Percentiles rank a stretch among this genome's conserved stretches.
Conservation (phyloP, 2,329 filamentous ascomycete genomes). For the Curvularia spicifera region DNA sequence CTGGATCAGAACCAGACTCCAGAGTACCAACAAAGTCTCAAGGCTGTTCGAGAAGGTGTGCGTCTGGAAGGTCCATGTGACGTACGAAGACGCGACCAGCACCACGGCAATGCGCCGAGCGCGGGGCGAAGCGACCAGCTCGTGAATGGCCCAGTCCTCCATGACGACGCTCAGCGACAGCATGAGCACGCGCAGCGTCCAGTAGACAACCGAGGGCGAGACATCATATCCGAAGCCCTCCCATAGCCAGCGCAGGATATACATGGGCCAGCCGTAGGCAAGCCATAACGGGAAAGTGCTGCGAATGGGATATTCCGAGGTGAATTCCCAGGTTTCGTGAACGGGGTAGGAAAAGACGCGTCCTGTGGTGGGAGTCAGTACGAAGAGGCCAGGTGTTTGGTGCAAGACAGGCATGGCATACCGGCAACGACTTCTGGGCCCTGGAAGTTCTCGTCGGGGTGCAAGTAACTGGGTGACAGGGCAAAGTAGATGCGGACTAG, state of each 20-base stretch:
- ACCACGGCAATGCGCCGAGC: constrained; percentile 75
- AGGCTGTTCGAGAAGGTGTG: constrained; percentile 98
- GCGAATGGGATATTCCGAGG: constrained; percentile 82
- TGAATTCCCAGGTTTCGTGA: constrained; percentile 95
- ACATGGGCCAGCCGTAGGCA: constrained; percentile 92
- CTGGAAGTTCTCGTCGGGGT: constrained; percentile 99
- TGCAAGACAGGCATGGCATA: constrained; percentile 48
- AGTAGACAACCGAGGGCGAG: constrained; percentile 86
- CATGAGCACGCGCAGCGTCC: constrained; percentile 87
- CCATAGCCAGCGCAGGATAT: constrained; percentile 90
- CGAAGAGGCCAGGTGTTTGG: background rate
- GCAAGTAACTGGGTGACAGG: constrained; percentile 91
- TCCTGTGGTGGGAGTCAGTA: constrained; percentile 64
- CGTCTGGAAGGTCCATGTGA: constrained; percentile 98
- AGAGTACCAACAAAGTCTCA: constrained; percentile 89
- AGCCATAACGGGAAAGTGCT: constrained; percentile 98
- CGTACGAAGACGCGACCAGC: constrained; percentile 92
- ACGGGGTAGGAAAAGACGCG: constrained; percentile 92
- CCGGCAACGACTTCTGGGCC: constrained; percentile 96
- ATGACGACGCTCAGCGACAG: constrained; percentile 94
- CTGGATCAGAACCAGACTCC: constrained; percentile 90
- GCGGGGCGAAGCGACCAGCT: constrained; percentile 79
- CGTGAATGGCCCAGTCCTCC: constrained; percentile 96
- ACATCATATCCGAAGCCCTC: constrained; percentile 82
- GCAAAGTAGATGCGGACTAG: constrained; percentile 92